These are phyloP conservation scores for Xylaria acuta DNA, from an alignment of 495 filamentous ascomycete genomes.

Conservation along the genomic window DNA sequence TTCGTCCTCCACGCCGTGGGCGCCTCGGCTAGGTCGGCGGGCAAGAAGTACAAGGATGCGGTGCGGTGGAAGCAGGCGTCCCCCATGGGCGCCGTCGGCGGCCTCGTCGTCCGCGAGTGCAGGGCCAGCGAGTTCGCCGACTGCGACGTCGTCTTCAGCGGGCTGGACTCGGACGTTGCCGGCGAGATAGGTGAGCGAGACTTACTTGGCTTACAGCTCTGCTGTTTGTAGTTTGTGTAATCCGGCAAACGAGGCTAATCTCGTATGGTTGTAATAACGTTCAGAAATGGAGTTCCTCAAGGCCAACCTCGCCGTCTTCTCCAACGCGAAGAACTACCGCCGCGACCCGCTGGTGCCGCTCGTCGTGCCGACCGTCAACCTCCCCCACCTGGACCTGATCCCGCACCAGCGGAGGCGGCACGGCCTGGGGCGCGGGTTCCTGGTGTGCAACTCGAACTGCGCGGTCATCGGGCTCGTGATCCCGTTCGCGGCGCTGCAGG, in stretches of 20 bases:
- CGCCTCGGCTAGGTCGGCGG: slow-evolving; percentile 77
- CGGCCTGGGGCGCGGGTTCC: slow-evolving; percentile 74
- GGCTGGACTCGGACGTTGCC: slow-evolving; percentile 83
- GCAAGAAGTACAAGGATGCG: slow-evolving; percentile 84
- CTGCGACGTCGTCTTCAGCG: slow-evolving; percentile 89
- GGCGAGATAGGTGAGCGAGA: slow-evolving; percentile 74
- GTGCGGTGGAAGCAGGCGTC: slow-evolving; percentile 83
- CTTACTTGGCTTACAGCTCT: not conserved
- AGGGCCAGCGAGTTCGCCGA: slow-evolving; percentile 74
- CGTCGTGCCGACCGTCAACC: slow-evolving; percentile 85
- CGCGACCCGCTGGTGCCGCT: slow-evolving; percentile 82
- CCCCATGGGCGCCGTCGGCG: slow-evolving; percentile 72
- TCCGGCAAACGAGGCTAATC: not conserved
- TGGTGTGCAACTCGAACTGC: slow-evolving; percentile 92
- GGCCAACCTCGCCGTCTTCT: slow-evolving; percentile 80
- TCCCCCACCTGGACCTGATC: slow-evolving; percentile 77
- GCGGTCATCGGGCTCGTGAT: slow-evolving; percentile 89
- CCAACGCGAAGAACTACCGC: slow-evolving; percentile 89
- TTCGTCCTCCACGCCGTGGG: slow-evolving; percentile 78
- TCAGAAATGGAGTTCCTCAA: slow-evolving; percentile 80
- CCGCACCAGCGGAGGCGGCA: slow-evolving; percentile 73
- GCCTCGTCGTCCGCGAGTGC: slow-evolving; percentile 77
- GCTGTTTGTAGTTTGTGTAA: not conserved
- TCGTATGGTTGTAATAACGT: not conserved
- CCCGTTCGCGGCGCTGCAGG: slow-evolving; percentile 82